Evolutionary conservation across 164 flowering plant genomes (phyloP).

Genomic region (Santalum album): DNA sequence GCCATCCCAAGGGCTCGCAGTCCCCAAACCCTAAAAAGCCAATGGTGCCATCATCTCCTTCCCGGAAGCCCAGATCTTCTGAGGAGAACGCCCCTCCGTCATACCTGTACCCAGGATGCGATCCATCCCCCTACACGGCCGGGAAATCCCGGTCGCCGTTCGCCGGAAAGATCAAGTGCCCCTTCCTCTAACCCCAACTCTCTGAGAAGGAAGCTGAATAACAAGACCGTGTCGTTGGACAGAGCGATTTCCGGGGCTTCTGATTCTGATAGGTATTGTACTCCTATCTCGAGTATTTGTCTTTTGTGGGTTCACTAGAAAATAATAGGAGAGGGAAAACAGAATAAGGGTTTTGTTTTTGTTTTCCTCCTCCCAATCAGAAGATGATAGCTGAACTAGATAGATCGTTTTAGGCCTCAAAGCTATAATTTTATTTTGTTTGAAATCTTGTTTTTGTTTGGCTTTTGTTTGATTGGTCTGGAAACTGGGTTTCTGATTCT

Average conservation of each 20-base stretch:
- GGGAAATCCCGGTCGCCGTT: constrained; percentile 22
- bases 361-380: too few species aligned
- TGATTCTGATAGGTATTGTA: constrained; percentile 68
- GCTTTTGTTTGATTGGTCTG: too few species aligned
- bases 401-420: too few species aligned
- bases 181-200: constrained; percentile 41
- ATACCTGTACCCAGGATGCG: constrained; percentile 27
- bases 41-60: constrained; percentile 19
- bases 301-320: too few species aligned
- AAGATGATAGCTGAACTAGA: too few species aligned
- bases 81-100: constrained; percentile 63
- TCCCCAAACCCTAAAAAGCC: constrained; percentile 26
- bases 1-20: constrained; percentile 11
- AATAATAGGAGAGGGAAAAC: too few species aligned
- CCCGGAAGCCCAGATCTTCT: constrained; percentile 30
- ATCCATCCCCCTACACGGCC: constrained; percentile 15
- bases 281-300: too few species aligned
- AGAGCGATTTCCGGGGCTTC: too few species aligned
- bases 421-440: too few species aligned
- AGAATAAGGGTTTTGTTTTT: too few species aligned
- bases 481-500: too few species aligned
- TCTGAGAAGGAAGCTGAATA: constrained; percentile 58
- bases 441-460: too few species aligned
- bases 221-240: constrained; percentile 36
- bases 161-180: constrained; percentile 43